phyloP scores from a whole-genome alignment of 768 basidiomycete genomes.

The Serendipita vermifera region DNA sequence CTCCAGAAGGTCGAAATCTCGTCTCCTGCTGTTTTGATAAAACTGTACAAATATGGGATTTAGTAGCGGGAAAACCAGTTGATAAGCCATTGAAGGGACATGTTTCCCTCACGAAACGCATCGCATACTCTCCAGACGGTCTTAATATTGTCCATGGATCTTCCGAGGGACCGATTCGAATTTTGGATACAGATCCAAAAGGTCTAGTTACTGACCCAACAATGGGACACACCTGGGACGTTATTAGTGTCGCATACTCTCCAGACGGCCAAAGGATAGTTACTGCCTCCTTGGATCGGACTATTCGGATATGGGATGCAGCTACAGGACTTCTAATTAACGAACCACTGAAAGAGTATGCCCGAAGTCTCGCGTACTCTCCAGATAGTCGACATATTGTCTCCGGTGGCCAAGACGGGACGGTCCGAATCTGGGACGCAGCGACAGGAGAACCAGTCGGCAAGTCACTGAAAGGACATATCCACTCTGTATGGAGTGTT shows the following conservation, averaged over 20 bases:
- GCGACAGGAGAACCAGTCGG: constrained; percentile 17
- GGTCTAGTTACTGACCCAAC: constrained; percentile 8
- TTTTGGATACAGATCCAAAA: constrained; percentile 18
- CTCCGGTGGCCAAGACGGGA: constrained; percentile 23
- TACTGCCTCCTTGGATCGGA: constrained; percentile 9
- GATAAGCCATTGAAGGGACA: too few species aligned
- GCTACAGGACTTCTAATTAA: constrained; percentile 19
- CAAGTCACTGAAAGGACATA: constrained; percentile 22
- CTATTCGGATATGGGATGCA: constrained; percentile 15
- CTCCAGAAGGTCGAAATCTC: too few species aligned
- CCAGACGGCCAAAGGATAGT: not conserved
- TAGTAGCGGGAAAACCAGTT: too few species aligned
- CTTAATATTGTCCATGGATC: constrained; percentile 20
- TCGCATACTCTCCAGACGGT: too few species aligned
- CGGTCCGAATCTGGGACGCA: constrained; percentile 23
- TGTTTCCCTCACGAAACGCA: too few species aligned
- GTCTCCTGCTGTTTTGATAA: too few species aligned
- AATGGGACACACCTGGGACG: not conserved
- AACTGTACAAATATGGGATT: too few species aligned
- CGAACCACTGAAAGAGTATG: constrained; percentile 17
- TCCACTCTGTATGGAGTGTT: constrained; percentile 21
- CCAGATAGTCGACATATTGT: constrained; percentile 21
- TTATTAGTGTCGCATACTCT: constrained; percentile 11
- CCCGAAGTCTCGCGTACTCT: constrained; percentile 16
- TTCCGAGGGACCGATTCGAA: too few species aligned